A percentile compares a stretch with the other conserved stretches of the same genome.
Evolutionary conservation across 805 yeast species (phyloP).

Genomic region (Saturnispora zaruensis): DNA sequence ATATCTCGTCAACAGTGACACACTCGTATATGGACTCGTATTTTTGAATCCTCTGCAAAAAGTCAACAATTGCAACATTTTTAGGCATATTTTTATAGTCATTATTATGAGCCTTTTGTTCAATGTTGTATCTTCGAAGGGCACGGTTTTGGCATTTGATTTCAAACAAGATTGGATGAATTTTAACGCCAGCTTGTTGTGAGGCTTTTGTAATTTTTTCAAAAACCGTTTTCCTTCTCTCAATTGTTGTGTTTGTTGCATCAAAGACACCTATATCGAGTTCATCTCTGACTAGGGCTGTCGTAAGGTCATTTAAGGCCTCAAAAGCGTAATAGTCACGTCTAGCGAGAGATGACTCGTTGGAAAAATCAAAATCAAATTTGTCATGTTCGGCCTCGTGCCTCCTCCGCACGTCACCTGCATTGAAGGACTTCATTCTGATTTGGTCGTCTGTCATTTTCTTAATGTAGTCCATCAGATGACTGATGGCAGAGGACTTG

Average conservation of each 20-base stretch:
- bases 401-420: constrained; percentile 43
- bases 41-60: constrained; percentile 45
- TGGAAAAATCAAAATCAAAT: constrained; percentile 30
- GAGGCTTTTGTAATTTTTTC: constrained; percentile 45
- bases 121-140: constrained; percentile 51
- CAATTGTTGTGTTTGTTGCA: constrained; percentile 54
- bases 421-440: constrained; percentile 35
- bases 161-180: constrained; percentile 48
- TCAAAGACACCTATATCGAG: constrained; percentile 88
- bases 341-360: constrained; percentile 37
- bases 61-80: constrained; percentile 48
- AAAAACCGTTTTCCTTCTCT: constrained; percentile 48
- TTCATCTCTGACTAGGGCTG: constrained; percentile 62
- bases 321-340: constrained; percentile 95
- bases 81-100: constrained; percentile 51
- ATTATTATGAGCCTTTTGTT: constrained; percentile 51
- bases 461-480: constrained; percentile 21
- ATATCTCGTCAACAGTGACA: constrained; percentile 29
- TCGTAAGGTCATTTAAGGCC: constrained; percentile 70
- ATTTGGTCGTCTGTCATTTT: constrained; percentile 12
- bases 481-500: constrained; percentile 44
- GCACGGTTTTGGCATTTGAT: constrained; percentile 47
- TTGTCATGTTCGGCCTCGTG: constrained; percentile 21
- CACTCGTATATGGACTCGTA: constrained; percentile 37
- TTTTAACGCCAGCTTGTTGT: constrained; percentile 32